phyloP scores from a whole-genome alignment of 108 stramenopile species.

The Nannochloropsis gaditana region DNA sequence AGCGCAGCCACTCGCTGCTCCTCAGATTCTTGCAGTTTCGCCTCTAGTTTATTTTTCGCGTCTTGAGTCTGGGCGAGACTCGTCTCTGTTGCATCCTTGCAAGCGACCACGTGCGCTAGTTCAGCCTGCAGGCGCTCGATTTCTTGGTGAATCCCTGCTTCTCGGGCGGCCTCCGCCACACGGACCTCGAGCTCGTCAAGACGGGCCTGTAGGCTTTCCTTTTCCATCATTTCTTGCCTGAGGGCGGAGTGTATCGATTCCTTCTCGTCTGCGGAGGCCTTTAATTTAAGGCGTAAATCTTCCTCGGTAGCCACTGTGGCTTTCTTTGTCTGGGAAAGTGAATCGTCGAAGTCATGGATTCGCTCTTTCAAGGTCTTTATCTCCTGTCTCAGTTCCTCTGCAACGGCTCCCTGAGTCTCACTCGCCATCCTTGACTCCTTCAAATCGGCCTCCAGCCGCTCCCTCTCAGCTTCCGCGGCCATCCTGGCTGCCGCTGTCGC shows the following conservation, averaged over 20 bases:
- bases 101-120: not conserved
- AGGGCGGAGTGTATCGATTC: not conserved
- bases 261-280: not conserved
- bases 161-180: not conserved
- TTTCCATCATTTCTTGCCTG: not conserved
- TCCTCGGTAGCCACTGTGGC: not conserved
- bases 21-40: not conserved
- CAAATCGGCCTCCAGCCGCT: not conserved
- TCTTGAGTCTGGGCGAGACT: too few species aligned
- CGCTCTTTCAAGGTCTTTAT: not conserved
- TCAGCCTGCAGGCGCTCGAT: not conserved
- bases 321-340: not conserved
- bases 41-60: not conserved
- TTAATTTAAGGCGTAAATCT: not conserved
- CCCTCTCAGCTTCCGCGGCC: not conserved
- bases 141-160: not conserved
- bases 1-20: not conserved
- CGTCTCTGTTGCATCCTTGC: not conserved
- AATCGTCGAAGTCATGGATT: not conserved
- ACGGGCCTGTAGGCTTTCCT: not conserved
- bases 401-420: not conserved
- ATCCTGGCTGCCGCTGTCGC: not conserved
- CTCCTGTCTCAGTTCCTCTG: not conserved
- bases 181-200: not conserved
- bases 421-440: not conserved